Conservation (phyloP, 192 early-diverging fungal species). For the Piromyces finnis region DNA sequence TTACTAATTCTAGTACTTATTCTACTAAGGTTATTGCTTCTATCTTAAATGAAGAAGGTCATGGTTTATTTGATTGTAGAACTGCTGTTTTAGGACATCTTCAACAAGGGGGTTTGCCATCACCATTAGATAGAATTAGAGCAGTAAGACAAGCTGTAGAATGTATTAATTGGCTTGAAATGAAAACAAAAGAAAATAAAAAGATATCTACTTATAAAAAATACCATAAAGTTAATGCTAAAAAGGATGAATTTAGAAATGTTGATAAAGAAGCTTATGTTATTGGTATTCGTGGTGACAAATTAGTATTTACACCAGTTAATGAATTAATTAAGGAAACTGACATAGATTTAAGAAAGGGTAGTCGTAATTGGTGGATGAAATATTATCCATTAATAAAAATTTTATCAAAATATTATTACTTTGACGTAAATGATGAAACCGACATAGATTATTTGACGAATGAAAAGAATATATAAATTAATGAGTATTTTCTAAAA, state of each 20-base stretch:
- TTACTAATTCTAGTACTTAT: constrained; percentile 52
- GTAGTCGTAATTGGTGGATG: constrained; percentile 56
- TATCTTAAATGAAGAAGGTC: constrained; percentile 78
- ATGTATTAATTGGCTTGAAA: constrained; percentile 68
- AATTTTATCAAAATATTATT: constrained; percentile 28
- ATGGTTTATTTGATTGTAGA: constrained; percentile 72
- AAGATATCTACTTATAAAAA: not conserved
- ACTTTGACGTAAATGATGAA: constrained; percentile 4
- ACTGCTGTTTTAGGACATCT: constrained; percentile 84
- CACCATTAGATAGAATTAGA: constrained; percentile 88
- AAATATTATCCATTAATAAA: constrained; percentile 13
- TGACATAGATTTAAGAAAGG: constrained; percentile 57
- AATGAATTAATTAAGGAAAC: constrained; percentile 42
- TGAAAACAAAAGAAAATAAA: constrained; percentile 13
- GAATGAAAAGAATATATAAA: not conserved
- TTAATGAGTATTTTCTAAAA: no score
- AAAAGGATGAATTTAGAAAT: constrained; percentile 6
- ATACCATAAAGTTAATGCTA: constrained; percentile 36
- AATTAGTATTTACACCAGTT: constrained; percentile 55
- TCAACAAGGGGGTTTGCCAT: constrained; percentile 85
- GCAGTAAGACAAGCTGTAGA: constrained; percentile 74
- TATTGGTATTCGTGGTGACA: constrained; percentile 64
- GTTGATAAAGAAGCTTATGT: constrained; percentile 36
- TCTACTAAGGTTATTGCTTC: constrained; percentile 69
- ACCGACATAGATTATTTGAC: not conserved